Conservation (phyloP, 306 rosid genomes). For the Quercus cerris region DNA sequence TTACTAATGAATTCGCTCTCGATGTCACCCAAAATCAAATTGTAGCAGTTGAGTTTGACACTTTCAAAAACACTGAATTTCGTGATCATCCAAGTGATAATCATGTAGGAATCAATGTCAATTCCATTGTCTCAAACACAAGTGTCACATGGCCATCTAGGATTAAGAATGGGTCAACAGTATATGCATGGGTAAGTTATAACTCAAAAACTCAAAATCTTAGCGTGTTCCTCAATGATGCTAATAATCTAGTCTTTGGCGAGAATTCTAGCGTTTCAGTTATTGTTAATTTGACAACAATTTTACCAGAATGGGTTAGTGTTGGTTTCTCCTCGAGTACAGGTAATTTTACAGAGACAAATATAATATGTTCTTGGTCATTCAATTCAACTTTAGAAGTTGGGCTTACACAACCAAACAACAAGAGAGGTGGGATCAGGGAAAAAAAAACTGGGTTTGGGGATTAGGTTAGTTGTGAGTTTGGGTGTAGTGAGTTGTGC, state of each 20-base stretch:
- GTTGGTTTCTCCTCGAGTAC: slow-evolving; percentile 77
- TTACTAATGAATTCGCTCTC: too few relatives aligned
- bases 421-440: not conserved
- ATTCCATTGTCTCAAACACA: slow-evolving; percentile 20
- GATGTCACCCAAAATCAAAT: not conserved
- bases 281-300: slow-evolving; percentile 47
- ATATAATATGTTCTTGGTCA: slow-evolving; percentile 61
- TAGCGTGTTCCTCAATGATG: slow-evolving; percentile 53
- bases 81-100: slow-evolving; percentile 30
- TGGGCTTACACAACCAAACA: too few relatives aligned
- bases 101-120: slow-evolving; percentile 47
- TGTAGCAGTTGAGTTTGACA: slow-evolving; percentile 79
- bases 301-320: slow-evolving; percentile 58
- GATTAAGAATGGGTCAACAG: slow-evolving; percentile 47
- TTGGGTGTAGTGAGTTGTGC: too few relatives aligned
- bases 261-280: slow-evolving; percentile 39
- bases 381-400: slow-evolving; percentile 59
- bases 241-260: slow-evolving; percentile 25
- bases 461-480: too few relatives aligned
- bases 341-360: slow-evolving; percentile 46
- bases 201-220: slow-evolving; percentile 51
- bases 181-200: slow-evolving; percentile 71
- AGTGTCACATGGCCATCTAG: slow-evolving; percentile 38
- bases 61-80: slow-evolving; percentile 41
- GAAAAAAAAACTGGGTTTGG: slow-evolving; percentile 12